Evolutionary conservation across 805 yeast genomes (phyloP).

Genomic region (Metschnikowia reukaufii): DNA sequence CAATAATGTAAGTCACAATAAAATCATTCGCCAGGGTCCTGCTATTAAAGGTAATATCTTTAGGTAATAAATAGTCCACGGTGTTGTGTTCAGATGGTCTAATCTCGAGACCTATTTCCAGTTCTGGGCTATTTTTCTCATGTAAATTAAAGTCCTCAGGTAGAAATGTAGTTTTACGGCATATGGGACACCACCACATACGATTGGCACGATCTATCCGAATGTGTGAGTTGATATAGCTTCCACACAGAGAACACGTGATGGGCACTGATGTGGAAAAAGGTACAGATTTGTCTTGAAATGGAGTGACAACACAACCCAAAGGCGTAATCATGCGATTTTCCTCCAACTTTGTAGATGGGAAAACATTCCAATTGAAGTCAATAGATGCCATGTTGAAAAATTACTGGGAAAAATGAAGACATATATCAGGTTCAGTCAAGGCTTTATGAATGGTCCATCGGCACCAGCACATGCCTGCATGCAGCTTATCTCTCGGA

Average conservation of each 20-base stretch:
- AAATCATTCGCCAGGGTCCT: slow-evolving; percentile 8
- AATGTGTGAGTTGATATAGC: slow-evolving; percentile 29
- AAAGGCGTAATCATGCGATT: slow-evolving; percentile 33
- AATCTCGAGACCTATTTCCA: slow-evolving; percentile 31
- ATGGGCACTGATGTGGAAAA: slow-evolving; percentile 19
- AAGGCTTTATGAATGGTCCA: neutral
- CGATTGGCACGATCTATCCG: slow-evolving; percentile 30
- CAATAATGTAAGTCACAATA: slow-evolving; percentile 28
- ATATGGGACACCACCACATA: slow-evolving; percentile 43
- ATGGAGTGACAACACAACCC: slow-evolving; percentile 39
- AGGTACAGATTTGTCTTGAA: slow-evolving; percentile 9
- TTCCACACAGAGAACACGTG: slow-evolving; percentile 29
- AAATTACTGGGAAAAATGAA: neutral
- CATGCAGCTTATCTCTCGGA: slow-evolving; percentile 4
- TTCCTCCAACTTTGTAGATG: slow-evolving; percentile 39
- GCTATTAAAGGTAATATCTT: slow-evolving; percentile 22
- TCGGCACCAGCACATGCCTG: neutral
- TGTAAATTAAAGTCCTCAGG: slow-evolving; percentile 22
- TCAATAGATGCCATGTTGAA: slow-evolving; percentile 37
- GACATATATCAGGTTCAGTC: too few species aligned
- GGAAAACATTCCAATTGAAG: slow-evolving; percentile 68
- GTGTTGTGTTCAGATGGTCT: slow-evolving; percentile 25
- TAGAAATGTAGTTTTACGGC: slow-evolving; percentile 25
- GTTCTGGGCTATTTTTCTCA: slow-evolving; percentile 17
- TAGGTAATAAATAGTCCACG: slow-evolving; percentile 34